These are phyloP conservation scores for Kernera saxatilis DNA, from an alignment of 345 rosid genomes.

Conservation along the genomic window DNA sequence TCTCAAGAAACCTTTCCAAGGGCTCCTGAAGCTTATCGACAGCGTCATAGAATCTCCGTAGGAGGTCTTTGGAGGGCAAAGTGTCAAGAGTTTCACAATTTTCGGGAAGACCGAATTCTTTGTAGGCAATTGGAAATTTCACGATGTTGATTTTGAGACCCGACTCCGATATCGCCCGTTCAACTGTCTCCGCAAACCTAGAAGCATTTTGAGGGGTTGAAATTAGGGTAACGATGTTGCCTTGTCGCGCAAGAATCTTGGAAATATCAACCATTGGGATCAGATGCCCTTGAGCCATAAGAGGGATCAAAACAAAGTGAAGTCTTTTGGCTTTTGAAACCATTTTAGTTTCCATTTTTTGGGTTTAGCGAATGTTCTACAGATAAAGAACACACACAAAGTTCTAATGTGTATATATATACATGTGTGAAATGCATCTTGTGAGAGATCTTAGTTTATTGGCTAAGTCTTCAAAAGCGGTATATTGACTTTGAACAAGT, in stretches of 20 bases:
- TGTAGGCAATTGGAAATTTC: constrained; percentile 45
- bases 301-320: constrained; percentile 68
- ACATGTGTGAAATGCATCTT: neutral
- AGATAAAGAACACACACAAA: neutral
- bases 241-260: constrained; percentile 46
- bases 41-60: constrained; percentile 50
- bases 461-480: constrained; percentile 7
- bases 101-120: constrained; percentile 60
- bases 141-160: constrained; percentile 37
- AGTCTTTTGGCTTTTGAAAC: constrained; percentile 29
- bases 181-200: constrained; percentile 39
- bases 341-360: constrained; percentile 11
- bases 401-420: neutral
- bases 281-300: constrained; percentile 82
- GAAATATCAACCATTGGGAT: constrained; percentile 78
- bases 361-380: neutral
- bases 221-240: constrained; percentile 50
- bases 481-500: constrained; percentile 27
- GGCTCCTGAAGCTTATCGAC: constrained; percentile 49
- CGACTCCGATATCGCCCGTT: constrained; percentile 28
- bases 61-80: constrained; percentile 45
- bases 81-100: constrained; percentile 77
- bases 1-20: constrained; percentile 40
- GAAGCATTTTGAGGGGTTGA: constrained; percentile 67
- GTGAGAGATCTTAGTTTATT: neutral